phyloP scores from a whole-genome alignment of 306 rosid species.

The Macrotyloma uniflorum region DNA sequence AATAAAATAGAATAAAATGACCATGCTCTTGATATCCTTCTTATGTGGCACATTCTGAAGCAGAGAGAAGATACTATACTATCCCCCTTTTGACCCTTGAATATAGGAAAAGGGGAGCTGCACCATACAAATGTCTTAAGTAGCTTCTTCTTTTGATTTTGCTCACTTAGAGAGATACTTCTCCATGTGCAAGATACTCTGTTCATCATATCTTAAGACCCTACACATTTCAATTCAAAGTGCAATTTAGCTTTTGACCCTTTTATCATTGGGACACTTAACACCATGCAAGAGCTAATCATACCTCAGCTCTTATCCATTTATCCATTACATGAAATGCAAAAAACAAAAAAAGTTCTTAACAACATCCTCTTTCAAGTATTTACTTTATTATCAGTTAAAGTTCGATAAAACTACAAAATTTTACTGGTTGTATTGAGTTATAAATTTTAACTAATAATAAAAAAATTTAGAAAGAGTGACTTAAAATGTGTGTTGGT shows the following conservation, averaged over 20 bases:
- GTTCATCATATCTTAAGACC: slow-evolving; percentile 41
- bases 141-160: slow-evolving; percentile 25
- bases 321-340: slow-evolving; percentile 27
- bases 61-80: slow-evolving; percentile 33
- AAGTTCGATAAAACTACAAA: background rate
- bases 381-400: background rate
- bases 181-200: slow-evolving; percentile 46
- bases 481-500: background rate
- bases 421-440: too few relatives aligned
- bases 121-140: slow-evolving; percentile 34
- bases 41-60: slow-evolving; percentile 40
- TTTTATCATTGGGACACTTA: slow-evolving; percentile 31
- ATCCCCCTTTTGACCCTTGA: background rate
- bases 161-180: slow-evolving; percentile 31
- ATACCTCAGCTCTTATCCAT: slow-evolving; percentile 28
- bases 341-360: background rate
- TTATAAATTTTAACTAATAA: background rate
- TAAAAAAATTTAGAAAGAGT: background rate
- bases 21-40: background rate
- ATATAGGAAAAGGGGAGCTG: slow-evolving; percentile 34
- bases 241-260: slow-evolving; percentile 34
- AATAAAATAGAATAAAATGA: background rate
- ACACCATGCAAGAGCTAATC: slow-evolving; percentile 35
- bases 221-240: slow-evolving; percentile 37
- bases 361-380: background rate